Evolutionary conservation across 148 eudicot genomes (phyloP).

Genomic region (Amaranthus hypochondriacus): DNA sequence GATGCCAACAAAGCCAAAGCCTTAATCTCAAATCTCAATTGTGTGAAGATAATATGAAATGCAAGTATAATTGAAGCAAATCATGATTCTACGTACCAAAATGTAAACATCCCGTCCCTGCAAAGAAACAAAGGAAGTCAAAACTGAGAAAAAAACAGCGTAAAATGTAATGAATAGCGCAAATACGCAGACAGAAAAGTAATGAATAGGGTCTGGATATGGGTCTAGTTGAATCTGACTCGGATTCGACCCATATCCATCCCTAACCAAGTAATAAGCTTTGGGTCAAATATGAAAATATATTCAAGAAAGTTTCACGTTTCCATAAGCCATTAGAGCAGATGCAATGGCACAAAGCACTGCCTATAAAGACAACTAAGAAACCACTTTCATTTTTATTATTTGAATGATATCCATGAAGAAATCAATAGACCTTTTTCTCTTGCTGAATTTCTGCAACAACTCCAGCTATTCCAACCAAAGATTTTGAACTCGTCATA

Average conservation of each 20-base stretch:
- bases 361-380: background rate
- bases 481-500: conserved; percentile 91
- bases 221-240: no score
- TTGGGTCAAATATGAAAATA: background rate
- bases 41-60: background rate
- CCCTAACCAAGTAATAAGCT: no score
- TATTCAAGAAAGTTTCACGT: background rate
- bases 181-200: background rate
- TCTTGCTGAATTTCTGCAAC: conserved; percentile 87
- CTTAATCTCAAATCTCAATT: background rate
- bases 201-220: background rate
- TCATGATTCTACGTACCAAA: conserved; percentile 53
- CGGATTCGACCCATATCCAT: no score
- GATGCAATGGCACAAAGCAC: background rate
- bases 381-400: background rate
- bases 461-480: conserved; percentile 86
- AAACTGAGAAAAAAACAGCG: conserved; percentile 3
- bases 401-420: background rate
- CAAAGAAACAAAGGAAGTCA: conserved; percentile 28
- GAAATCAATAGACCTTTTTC: conserved; percentile 58
- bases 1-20: background rate
- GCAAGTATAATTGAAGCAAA: background rate
- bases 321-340: background rate
- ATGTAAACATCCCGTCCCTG: conserved; percentile 97
- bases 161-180: conserved; percentile 13